Evolutionary conservation across 306 rosid genomes (phyloP).

Genomic region (Mimosa pudica): DNA sequence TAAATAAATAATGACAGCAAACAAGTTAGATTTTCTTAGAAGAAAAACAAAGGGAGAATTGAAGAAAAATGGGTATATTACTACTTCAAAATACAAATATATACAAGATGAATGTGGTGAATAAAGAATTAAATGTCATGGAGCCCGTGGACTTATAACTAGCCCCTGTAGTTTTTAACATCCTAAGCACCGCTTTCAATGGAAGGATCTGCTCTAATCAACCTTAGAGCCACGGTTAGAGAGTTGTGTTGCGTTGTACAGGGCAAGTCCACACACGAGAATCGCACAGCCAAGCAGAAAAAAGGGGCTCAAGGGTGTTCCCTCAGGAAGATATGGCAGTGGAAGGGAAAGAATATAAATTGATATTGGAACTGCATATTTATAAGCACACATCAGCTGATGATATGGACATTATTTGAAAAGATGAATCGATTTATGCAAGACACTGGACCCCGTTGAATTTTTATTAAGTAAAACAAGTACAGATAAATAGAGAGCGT

Average conservation of each 20-base stretch:
- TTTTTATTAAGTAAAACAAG: neutral
- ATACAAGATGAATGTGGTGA: neutral
- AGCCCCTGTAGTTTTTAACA: neutral
- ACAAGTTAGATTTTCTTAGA: too few relatives aligned
- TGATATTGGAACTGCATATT: slow-evolving; percentile 80
- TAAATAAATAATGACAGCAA: too few relatives aligned
- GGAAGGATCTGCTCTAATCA: slow-evolving; percentile 25
- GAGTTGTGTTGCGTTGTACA: slow-evolving; percentile 57
- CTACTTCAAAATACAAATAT: too few relatives aligned
- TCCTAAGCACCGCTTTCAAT: slow-evolving; percentile 3
- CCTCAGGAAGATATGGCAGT: slow-evolving; percentile 74
- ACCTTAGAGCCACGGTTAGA: slow-evolving; percentile 41
- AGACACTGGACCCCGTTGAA: neutral
- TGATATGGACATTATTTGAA: neutral
- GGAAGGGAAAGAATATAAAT: slow-evolving; percentile 77
- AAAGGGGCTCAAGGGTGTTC: slow-evolving; percentile 70
- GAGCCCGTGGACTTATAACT: neutral
- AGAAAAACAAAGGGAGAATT: too few relatives aligned
- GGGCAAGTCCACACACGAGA: slow-evolving; percentile 73
- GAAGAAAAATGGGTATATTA: too few relatives aligned
- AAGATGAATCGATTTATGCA: neutral
- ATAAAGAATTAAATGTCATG: neutral
- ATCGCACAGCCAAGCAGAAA: slow-evolving; percentile 73
- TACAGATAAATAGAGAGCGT: slow-evolving; percentile 20
- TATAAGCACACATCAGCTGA: slow-evolving; percentile 31